A percentile compares a stretch with the other conserved stretches of the same genome.
These are phyloP conservation scores for Tremella yokohamensis DNA, from an alignment of 768 basidiomycete genomes.

Conservation along the genomic window DNA sequence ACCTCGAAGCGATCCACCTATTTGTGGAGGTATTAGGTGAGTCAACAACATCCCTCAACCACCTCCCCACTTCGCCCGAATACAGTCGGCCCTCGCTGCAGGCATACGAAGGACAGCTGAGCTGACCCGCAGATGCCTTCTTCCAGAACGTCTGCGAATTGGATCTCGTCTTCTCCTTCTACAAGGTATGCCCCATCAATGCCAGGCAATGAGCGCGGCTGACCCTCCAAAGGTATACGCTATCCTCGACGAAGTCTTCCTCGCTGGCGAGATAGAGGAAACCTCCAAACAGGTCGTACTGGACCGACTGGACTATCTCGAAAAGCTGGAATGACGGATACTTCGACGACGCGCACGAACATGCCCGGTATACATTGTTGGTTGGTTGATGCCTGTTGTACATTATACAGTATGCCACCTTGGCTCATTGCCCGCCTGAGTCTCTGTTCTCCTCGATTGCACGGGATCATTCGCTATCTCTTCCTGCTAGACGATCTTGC, in stretches of 20 bases:
- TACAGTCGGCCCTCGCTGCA: too few relatives aligned
- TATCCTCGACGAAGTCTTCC: conserved; percentile 94
- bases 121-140: conserved; percentile 71
- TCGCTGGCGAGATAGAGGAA: conserved; percentile 97
- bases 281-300: conserved; percentile 96
- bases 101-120: too few relatives aligned
- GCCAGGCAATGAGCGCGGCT: conserved; percentile 1
- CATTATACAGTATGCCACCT: background rate
- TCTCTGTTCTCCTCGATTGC: background rate
- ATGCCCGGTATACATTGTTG: conserved; percentile 8
- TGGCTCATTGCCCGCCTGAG: too few relatives aligned
- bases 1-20: conserved; percentile 94
- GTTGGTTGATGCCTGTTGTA: conserved; percentile 10
- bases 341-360: background rate
- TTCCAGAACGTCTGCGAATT: conserved; percentile 99
- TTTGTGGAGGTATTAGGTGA: conserved; percentile 95
- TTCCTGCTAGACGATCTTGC: conserved; percentile 35
- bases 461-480: conserved; percentile 12
- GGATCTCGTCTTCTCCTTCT: conserved; percentile 98
- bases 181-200: conserved; percentile 62
- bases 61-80: too few relatives aligned
- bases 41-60: conserved; percentile 35
- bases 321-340: conserved; percentile 72
- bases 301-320: conserved; percentile 80
- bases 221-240: conserved; percentile 73